Evolutionary conservation across 2,329 filamentous ascomycete species (phyloP).

Genomic region (Hypoxylon sp.): DNA sequence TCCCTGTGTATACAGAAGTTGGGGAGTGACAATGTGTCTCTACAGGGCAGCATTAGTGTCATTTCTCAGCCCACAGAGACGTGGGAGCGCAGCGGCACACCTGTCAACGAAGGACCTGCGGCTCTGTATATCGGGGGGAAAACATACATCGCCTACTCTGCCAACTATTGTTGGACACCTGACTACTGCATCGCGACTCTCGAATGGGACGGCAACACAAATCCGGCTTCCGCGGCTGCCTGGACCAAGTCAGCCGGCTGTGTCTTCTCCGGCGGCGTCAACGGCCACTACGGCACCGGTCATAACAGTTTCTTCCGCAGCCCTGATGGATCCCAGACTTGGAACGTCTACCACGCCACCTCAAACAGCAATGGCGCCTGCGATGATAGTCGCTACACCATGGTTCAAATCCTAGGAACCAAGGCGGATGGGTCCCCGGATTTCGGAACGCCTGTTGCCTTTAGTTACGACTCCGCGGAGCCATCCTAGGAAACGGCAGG

Average conservation of each 20-base stretch:
- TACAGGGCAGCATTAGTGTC: constrained; percentile 61
- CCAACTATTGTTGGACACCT: constrained; percentile 70
- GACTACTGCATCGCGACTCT: constrained; percentile 68
- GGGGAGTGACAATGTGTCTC: constrained; percentile 58
- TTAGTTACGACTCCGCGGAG: constrained; percentile 23
- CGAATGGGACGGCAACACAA: constrained; percentile 65
- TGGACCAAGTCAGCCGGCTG: constrained; percentile 68
- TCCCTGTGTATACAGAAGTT: constrained; percentile 59
- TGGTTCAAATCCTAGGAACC: constrained; percentile 65
- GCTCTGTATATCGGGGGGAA: constrained; percentile 66
- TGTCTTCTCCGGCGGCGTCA: constrained; percentile 63
- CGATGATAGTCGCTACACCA: constrained; percentile 68
- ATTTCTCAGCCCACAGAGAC: constrained; percentile 65
- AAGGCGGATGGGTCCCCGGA: constrained; percentile 67
- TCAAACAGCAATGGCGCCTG: constrained; percentile 64
- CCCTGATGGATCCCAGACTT: constrained; percentile 68
- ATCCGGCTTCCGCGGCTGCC: constrained; percentile 60
- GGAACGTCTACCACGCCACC: constrained; percentile 71
- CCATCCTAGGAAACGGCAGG: not conserved
- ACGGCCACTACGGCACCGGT: constrained; percentile 70
- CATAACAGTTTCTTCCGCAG: constrained; percentile 73
- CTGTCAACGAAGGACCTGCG: constrained; percentile 70
- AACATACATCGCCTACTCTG: constrained; percentile 68
- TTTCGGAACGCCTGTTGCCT: constrained; percentile 59
- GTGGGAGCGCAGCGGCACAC: constrained; percentile 63